Conservation (phyloP, 768 basidiomycete genomes). For the Serendipita sp. region DNA sequence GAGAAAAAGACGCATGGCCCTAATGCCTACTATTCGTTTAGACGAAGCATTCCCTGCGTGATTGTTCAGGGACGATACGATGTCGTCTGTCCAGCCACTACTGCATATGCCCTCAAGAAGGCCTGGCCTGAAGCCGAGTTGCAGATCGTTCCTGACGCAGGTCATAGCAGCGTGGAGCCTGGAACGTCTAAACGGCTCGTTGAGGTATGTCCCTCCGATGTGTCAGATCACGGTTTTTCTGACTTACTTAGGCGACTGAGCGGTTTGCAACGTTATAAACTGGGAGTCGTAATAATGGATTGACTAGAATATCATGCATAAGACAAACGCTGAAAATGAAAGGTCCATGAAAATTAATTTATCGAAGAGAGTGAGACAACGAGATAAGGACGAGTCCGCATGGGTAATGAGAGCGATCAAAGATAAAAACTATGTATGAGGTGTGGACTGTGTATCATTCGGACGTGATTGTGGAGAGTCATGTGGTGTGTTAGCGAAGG, state of each 20-base stretch:
- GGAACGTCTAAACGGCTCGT: slow-evolving; percentile 55
- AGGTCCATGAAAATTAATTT: neutral
- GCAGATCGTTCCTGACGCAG: slow-evolving; percentile 67
- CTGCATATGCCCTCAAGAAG: slow-evolving; percentile 68
- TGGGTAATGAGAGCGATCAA: neutral
- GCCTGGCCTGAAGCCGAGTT: slow-evolving; percentile 66
- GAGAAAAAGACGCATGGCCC: neutral
- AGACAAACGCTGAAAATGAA: neutral
- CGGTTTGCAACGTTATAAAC: slow-evolving; percentile 11
- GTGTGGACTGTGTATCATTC: neutral
- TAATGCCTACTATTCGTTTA: slow-evolving; percentile 16
- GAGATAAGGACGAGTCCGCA: neutral
- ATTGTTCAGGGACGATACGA: slow-evolving; percentile 83
- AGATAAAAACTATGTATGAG: neutral
- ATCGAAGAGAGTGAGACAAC: neutral
- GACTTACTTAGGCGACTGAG: slow-evolving; percentile 10
- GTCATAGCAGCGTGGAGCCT: slow-evolving; percentile 66
- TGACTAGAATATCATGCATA: neutral
- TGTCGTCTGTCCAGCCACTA: slow-evolving; percentile 71
- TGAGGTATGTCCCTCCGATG: slow-evolving; percentile 30
- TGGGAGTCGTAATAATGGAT: neutral
- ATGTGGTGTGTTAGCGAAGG: neutral
- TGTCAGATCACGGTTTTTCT: neutral
- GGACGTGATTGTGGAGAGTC: neutral
- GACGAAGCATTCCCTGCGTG: slow-evolving; percentile 73